Conservation (phyloP, 2,329 filamentous ascomycete genomes). For the Aspergillus luchuensis region DNA sequence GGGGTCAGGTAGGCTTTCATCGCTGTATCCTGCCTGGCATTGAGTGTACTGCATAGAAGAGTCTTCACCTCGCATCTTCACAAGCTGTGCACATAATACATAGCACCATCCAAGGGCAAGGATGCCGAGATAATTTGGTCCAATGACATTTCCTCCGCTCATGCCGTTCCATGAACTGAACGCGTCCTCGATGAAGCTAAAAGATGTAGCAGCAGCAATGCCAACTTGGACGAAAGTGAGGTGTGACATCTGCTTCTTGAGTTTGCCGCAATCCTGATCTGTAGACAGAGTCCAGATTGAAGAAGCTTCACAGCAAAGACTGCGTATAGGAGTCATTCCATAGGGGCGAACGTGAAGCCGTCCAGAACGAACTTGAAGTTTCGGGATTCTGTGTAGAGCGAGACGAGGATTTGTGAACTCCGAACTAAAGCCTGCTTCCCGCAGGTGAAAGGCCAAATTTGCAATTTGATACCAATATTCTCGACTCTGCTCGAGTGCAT, state of each 20-base stretch:
- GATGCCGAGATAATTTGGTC: conserved; percentile 15
- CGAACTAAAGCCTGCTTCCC: conserved; percentile 2
- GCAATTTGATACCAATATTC: conserved; percentile 18
- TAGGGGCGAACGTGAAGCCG: too few relatives aligned
- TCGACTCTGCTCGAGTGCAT: conserved; percentile 15
- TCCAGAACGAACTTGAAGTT: too few relatives aligned
- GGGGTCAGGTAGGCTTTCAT: background rate
- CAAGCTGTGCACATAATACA: conserved; percentile 18
- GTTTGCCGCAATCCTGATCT: too few relatives aligned
- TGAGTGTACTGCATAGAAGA: conserved; percentile 13
- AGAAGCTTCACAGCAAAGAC: too few relatives aligned
- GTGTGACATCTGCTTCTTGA: too few relatives aligned
- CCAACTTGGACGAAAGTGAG: too few relatives aligned
- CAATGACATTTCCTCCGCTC: background rate
- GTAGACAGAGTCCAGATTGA: too few relatives aligned
- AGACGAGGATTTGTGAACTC: conserved; percentile 13
- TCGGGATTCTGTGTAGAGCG: too few relatives aligned
- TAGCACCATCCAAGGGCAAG: conserved; percentile 22
- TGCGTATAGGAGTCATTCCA: too few relatives aligned
- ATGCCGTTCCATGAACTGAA: conserved; percentile 14
- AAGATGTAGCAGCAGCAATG: conserved; percentile 5
- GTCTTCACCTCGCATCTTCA: conserved; percentile 16
- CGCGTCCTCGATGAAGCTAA: conserved; percentile 5
- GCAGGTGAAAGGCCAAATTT: conserved; percentile 6
- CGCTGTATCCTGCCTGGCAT: background rate